Base-by-base conservation (phyloP, 352 stramenopile species). In the Globisporangium abappressorium region DNA sequence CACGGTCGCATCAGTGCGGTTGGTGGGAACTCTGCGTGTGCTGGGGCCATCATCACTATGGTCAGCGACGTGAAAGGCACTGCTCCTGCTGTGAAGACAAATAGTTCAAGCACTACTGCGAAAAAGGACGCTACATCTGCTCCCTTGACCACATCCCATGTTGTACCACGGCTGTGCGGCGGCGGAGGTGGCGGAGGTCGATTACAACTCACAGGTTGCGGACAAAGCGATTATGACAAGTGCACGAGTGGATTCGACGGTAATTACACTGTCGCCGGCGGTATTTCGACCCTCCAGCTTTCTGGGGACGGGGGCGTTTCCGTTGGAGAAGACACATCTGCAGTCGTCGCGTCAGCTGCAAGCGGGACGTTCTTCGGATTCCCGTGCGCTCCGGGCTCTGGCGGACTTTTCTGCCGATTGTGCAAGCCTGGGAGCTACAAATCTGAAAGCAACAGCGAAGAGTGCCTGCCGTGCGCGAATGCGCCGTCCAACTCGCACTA, bases 311-410 rank as follows among this genome's bases (percentile, higher is more conserved):
- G 64, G 8, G 66, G 66, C n/a, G 71, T 46, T 69, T 11, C 62
- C 62, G 5, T 61, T 51, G 33, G 67, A 46, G 26, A 76, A 70
- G 38, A 38, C 51, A 34, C 14, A 6, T 33, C 57, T 22, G 72
- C 70, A 11, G 53, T 81, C 22, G 65, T 82, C 38, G 69, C 71
- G 33, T 65, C 79, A 11, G 84, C 70, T 9, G 67, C 78, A 2
- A 90, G 78, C 58, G 86, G 86, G 1, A 81, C 83, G 24, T 94
- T 92, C 58, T 91, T 91, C 60, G 84, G 85, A 0, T 94, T 94
- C 47, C 86, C 86, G n/a, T 94, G 86, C 47, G 77, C 83, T 24
- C 86, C 86, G 36, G 86, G 86, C 5, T 91, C 81, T 12, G 86
- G 86, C 9, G 86, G 86, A 22, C 69, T 94, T 0, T 90, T 94